A percentile compares a stretch with the other conserved stretches of the same genome.
Evolutionary conservation across 768 basidiomycete species (phyloP).

Genomic region (Baorangia bicolor): DNA sequence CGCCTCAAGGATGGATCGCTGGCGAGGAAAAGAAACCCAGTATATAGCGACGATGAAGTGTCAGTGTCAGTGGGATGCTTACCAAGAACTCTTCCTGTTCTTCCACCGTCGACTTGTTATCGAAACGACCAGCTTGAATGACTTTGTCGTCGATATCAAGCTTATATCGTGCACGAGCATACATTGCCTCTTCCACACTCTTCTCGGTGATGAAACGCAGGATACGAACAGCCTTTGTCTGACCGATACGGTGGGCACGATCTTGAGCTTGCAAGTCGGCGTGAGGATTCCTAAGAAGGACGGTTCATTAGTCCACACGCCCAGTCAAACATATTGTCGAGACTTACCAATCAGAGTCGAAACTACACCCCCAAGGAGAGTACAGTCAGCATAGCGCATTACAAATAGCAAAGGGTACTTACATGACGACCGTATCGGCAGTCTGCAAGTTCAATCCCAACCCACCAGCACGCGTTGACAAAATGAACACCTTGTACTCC

Average conservation of each 20-base stretch:
- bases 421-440: constrained; percentile 96
- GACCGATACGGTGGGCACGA: constrained; percentile 99
- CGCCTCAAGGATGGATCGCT: constrained; percentile 89
- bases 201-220: constrained; percentile 96
- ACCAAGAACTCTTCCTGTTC: constrained; percentile 96
- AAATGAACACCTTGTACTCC: constrained; percentile 87
- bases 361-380: constrained; percentile 40
- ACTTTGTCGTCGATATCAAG: constrained; percentile 99
- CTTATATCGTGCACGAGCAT: constrained; percentile 92
- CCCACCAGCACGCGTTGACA: constrained; percentile 93
- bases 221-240: constrained; percentile 96
- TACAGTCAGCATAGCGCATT: constrained; percentile 6
- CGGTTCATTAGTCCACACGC: not conserved
- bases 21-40: constrained; percentile 2
- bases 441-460: constrained; percentile 94
- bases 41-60: not conserved
- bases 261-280: constrained; percentile 99
- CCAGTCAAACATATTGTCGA: not conserved
- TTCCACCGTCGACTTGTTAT: constrained; percentile 97
- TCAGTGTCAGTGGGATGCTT: constrained; percentile 22
- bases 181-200: constrained; percentile 98
- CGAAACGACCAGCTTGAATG: constrained; percentile 98
- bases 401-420: constrained; percentile 30
- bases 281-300: constrained; percentile 82
- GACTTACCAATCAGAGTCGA: constrained; percentile 71